Evolutionary conservation across 148 eudicot genomes (phyloP).

Genomic region (Gaultheria prostrata): DNA sequence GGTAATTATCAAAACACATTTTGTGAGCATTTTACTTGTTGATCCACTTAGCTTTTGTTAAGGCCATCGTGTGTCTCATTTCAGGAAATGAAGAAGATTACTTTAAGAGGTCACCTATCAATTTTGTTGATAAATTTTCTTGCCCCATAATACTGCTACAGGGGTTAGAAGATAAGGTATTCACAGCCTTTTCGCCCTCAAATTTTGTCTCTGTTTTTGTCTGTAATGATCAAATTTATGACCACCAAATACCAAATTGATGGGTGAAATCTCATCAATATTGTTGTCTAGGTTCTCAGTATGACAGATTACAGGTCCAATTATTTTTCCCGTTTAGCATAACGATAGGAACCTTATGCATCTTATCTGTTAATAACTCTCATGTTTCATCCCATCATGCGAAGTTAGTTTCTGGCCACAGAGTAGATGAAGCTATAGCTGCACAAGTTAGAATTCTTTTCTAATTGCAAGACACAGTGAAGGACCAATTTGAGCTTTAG

Average conservation of each 20-base stretch:
- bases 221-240: not conserved
- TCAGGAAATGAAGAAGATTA: slow-evolving; percentile 68
- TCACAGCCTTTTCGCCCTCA: not conserved
- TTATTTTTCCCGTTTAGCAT: not conserved
- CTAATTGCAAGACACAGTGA: not conserved
- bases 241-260: not conserved
- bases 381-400: not conserved
- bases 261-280: not conserved
- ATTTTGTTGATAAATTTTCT: slow-evolving; percentile 75
- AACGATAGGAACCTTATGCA: not conserved
- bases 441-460: too few species aligned
- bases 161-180: slow-evolving; percentile 89
- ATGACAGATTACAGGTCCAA: not conserved
- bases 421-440: not conserved
- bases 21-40: not conserved
- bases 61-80: slow-evolving; percentile 12
- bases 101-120: slow-evolving; percentile 78
- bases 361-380: not conserved
- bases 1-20: slow-evolving; percentile 41
- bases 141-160: slow-evolving; percentile 88
- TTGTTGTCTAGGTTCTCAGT: not conserved
- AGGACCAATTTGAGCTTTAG: not conserved
- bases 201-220: not conserved
- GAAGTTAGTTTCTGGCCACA: not conserved
- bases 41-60: not conserved